These are phyloP conservation scores for Colletotrichum limetticola DNA, from an alignment of 2,329 filamentous ascomycete genomes.

Conservation along the genomic window DNA sequence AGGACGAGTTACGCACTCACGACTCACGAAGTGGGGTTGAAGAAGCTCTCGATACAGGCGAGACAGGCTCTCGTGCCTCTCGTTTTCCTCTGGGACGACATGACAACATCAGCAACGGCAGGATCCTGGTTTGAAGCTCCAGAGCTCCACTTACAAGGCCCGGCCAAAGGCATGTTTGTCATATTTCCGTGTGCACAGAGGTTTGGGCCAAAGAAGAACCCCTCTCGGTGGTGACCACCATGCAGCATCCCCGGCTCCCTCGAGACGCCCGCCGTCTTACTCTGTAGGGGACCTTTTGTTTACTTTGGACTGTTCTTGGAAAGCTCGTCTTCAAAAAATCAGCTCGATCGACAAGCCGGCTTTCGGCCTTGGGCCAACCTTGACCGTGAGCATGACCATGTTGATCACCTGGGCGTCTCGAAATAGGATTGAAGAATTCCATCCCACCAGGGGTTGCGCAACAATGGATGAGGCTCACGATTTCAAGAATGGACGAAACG, in stretches of 20 bases:
- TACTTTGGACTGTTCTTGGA: conserved; percentile 33
- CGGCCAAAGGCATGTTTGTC: conserved; percentile 29
- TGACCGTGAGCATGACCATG: neutral
- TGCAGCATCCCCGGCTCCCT: conserved; percentile 30
- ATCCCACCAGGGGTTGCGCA: neutral
- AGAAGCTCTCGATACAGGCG: conserved; percentile 8
- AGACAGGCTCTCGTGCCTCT: conserved; percentile 11
- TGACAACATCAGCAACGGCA: conserved; percentile 15
- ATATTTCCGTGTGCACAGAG: conserved; percentile 27
- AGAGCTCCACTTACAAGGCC: conserved; percentile 18
- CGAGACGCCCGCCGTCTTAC: conserved; percentile 23
- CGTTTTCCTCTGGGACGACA: conserved; percentile 19
- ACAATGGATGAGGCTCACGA: conserved; percentile 7
- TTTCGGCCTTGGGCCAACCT: neutral
- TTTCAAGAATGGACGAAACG: too few relatives aligned
- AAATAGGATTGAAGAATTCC: conserved; percentile 29
- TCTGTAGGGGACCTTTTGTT: conserved; percentile 29
- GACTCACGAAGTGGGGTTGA: conserved; percentile 1
- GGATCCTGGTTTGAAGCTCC: conserved; percentile 7
- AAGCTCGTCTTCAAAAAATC: conserved; percentile 6
- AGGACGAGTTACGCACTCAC: conserved; percentile 5
- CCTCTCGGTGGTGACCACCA: conserved; percentile 9
- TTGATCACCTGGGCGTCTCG: conserved; percentile 1
- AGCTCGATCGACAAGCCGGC: conserved; percentile 20
- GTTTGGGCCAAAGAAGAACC: conserved; percentile 17